phyloP scores from a whole-genome alignment of 2,329 filamentous ascomycete species.

The Nigrospora oryzae region DNA sequence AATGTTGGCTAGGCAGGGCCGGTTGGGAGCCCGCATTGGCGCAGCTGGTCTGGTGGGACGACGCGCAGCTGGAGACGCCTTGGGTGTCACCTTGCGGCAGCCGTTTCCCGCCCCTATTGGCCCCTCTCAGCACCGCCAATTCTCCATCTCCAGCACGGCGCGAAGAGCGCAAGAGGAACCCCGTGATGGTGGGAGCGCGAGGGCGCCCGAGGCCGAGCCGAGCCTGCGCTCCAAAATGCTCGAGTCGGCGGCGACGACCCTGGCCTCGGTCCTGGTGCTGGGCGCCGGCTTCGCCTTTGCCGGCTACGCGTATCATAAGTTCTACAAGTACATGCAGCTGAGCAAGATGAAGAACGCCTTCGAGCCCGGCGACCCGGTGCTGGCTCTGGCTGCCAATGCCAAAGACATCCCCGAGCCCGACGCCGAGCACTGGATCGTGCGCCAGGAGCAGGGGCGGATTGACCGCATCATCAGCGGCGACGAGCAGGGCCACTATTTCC shows the following conservation, averaged over 20 bases:
- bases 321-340: constrained; percentile 87
- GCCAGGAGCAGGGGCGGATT: constrained; percentile 73
- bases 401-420: constrained; percentile 42
- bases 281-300: constrained; percentile 57
- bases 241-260: constrained; percentile 66
- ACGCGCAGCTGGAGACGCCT: too few relatives aligned
- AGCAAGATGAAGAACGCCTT: constrained; percentile 91
- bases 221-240: constrained; percentile 46
- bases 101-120: too few relatives aligned
- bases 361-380: constrained; percentile 80
- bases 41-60: too few relatives aligned
- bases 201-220: not conserved
- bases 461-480: constrained; percentile 74
- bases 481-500: constrained; percentile 74
- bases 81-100: not conserved
- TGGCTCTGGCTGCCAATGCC: constrained; percentile 65
- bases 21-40: too few relatives aligned
- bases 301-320: constrained; percentile 70
- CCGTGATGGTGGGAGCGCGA: not conserved
- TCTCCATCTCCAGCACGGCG: not conserved
- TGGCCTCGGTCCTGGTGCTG: constrained; percentile 65
- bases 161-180: not conserved
- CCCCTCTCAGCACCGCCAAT: not conserved
- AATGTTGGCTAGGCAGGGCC: too few relatives aligned
- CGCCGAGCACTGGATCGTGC: constrained; percentile 67